Evolutionary conservation across 2,329 filamentous ascomycete genomes (phyloP).

Genomic region (Venturia asperata): DNA sequence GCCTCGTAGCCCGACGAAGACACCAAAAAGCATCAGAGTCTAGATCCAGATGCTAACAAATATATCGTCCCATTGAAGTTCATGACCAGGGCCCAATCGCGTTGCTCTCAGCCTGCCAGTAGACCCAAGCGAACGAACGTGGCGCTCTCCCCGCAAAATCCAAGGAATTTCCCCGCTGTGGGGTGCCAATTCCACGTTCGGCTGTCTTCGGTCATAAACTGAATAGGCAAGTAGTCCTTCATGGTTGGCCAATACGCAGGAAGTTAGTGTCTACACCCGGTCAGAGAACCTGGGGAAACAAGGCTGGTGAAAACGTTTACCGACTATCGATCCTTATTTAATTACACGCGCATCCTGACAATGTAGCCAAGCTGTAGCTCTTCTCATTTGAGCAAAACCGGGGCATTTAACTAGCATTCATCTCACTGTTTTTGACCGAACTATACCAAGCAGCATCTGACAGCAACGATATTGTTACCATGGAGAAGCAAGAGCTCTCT

Average conservation of each 20-base stretch:
- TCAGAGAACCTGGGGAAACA: background rate
- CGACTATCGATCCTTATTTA: background rate
- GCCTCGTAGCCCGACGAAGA: background rate
- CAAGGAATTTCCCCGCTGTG: constrained; percentile 7
- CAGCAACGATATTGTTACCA: background rate
- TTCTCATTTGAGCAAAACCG: background rate
- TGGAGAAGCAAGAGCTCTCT: constrained; percentile 11
- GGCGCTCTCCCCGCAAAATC: background rate
- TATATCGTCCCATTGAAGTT: background rate
- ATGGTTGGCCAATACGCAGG: background rate
- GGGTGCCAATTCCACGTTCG: background rate
- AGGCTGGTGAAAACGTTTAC: constrained; percentile 14
- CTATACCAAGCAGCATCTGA: background rate
- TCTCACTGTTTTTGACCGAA: background rate
- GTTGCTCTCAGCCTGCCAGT: background rate
- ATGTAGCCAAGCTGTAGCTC: background rate
- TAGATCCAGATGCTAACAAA: background rate
- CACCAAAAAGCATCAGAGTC: background rate
- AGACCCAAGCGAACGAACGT: background rate
- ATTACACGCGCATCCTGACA: background rate
- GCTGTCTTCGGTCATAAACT: background rate
- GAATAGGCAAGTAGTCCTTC: background rate
- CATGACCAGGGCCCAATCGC: background rate
- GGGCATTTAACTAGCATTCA: background rate
- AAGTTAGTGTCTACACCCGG: background rate